Evolutionary conservation across 768 basidiomycete genomes (phyloP), one percentile per base, ranked within the genome.

Genomic region (Boletellus ananiceps): DNA sequence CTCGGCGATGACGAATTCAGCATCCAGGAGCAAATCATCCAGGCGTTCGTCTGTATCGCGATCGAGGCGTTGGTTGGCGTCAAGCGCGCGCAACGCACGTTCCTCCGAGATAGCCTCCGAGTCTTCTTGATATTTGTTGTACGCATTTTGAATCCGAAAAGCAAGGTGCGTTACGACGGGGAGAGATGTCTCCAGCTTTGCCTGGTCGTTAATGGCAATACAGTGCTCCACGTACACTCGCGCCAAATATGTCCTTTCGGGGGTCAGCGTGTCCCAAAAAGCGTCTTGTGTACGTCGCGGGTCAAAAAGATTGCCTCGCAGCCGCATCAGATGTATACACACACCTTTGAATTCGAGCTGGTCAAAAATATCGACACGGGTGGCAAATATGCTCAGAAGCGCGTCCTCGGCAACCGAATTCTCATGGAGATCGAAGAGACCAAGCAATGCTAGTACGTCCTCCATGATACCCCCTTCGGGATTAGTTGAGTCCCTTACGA

Each of bases 131-230:
- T 86, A 74, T 13, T 71, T 66, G 60, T 93, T 91, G 69, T 86
- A 94, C 0, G 78, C 69, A 8, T 75, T 66, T 58, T 92, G 82
- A 18, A 94, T 83, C 6, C 72, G 70, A 70, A 83, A 88, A 0
- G 93, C 93, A 44, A 94, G 76, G 0, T 75, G 73, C 1, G 88
- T 92, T 18, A 95, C 89, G 23, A 90, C 91, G 2, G 95, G 95
- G 5, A 97, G 75, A 13, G 77, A 72, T 2, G 74, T 68, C 57
- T 91, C 87, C 3, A 94, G 71, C 31, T 82, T 79, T 3, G 68
- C 68, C 44, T 82, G 75, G 44, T 88, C 79, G 39, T 83, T 75
- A 1, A 71, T 80, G 15, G 70, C 71, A 13, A 77, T 74, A 58
- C 90, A 93, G 61, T 89, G 80, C 29, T 92, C 84, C 4, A 87